Evolutionary conservation across 345 rosid genomes (phyloP).

Genomic region (Aquilaria sinensis): DNA sequence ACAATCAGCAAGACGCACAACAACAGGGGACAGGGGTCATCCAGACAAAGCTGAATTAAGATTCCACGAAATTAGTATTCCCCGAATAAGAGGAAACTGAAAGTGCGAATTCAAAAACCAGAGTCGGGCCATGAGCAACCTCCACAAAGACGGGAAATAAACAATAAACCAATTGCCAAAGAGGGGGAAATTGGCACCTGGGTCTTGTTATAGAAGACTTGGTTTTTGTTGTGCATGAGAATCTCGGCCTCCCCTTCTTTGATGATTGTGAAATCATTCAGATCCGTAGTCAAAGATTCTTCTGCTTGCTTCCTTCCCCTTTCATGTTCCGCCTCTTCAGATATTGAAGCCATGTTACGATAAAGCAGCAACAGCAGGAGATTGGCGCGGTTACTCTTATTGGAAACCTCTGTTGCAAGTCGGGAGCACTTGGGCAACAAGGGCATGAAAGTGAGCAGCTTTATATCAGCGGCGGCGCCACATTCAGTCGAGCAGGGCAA

Average conservation of each 20-base stretch:
- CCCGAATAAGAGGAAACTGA: no score
- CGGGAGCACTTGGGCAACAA: constrained; percentile 8
- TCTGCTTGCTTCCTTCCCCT: neutral
- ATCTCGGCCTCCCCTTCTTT: constrained; percentile 99
- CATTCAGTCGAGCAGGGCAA: no score
- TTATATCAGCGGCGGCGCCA: neutral
- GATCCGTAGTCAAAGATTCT: constrained; percentile 37
- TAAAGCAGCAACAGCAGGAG: neutral
- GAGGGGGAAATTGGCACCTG: constrained; percentile 42
- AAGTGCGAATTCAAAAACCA: no score
- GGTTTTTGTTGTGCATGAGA: constrained; percentile 83
- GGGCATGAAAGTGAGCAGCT: neutral
- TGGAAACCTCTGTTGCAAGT: constrained; percentile 1
- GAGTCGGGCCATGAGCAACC: no score
- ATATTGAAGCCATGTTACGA: neutral
- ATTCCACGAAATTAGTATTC: no score
- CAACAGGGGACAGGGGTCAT: no score
- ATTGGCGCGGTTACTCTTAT: neutral
- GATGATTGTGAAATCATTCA: constrained; percentile 60
- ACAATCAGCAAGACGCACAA: no score
- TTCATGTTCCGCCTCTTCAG: constrained; percentile 3
- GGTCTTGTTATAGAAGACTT: constrained; percentile 94
- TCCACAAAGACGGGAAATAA: neutral
- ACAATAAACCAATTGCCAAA: neutral
- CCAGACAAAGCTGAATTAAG: no score